These are phyloP conservation scores for Senna tora DNA, from an alignment of 306 rosid species.

Conservation along the genomic window DNA sequence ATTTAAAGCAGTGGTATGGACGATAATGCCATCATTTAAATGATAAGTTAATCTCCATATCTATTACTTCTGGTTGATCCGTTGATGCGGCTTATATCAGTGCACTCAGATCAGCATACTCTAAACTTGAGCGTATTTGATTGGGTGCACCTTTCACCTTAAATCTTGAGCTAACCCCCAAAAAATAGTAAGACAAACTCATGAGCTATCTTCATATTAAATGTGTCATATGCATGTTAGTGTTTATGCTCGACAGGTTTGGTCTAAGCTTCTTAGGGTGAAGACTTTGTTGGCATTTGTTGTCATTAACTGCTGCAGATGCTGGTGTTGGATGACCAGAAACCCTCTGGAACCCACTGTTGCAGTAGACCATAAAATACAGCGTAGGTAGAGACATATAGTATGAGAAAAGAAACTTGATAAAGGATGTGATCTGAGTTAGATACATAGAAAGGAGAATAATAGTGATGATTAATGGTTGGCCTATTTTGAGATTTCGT, in stretches of 20 bases:
- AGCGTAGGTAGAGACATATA: not conserved
- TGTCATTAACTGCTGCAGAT: not conserved
- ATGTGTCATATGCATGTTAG: not conserved
- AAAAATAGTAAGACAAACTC: not conserved
- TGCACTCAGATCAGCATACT: not conserved
- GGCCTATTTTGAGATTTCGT: not conserved
- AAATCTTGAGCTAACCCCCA: not conserved
- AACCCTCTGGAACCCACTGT: not conserved
- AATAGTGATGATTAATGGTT: not conserved
- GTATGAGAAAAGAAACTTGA: not conserved
- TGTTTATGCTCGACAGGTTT: not conserved
- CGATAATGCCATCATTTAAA: not conserved
- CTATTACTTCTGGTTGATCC: not conserved
- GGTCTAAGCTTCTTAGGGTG: not conserved
- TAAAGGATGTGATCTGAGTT: not conserved
- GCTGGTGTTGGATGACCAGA: not conserved
- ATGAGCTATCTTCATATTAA: not conserved
- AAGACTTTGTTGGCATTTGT: not conserved
- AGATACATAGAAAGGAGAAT: not conserved
- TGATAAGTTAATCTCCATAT: not conserved
- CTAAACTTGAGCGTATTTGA: not conserved
- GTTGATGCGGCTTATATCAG: not conserved
- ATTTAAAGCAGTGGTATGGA: not conserved
- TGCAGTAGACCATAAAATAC: not conserved
- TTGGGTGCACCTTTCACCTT: not conserved